Percentiles rank a stretch among this genome's conserved stretches.
Conservation (phyloP, 257 asterid species). For the Eustoma russellianum region DNA sequence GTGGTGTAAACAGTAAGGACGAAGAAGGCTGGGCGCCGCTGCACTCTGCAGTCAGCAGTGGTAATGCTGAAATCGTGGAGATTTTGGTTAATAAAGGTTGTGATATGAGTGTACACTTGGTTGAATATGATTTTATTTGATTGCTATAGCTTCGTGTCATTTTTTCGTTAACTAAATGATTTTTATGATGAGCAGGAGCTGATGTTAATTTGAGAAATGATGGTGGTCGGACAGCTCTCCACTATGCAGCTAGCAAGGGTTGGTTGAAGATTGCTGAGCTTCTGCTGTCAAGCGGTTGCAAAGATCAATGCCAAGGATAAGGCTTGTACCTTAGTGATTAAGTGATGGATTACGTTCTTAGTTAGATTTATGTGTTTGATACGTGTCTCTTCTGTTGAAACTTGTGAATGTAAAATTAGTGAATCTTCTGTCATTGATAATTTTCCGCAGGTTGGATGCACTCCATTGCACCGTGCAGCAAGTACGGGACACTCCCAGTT, state of each 20-base stretch:
- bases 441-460: conserved; percentile 67
- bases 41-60: conserved; percentile 92
- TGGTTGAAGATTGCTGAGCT: conserved; percentile 57
- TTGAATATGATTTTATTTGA: conserved; percentile 1
- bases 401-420: not conserved
- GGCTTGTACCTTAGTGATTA: conserved; percentile 29
- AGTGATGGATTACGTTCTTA: too few relatives aligned
- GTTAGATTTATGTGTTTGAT: not conserved
- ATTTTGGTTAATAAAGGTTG: conserved; percentile 59
- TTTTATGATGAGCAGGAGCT: conserved; percentile 54
- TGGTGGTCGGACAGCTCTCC: conserved; percentile 95
- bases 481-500: conserved; percentile 65
- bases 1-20: conserved; percentile 53
- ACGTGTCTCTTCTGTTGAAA: not conserved
- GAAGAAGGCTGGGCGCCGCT: conserved; percentile 99
- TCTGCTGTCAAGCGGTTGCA: conserved; percentile 67
- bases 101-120: not conserved
- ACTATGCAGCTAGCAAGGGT: conserved; percentile 99
- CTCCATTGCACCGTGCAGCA: conserved; percentile 98
- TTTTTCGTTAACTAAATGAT: not conserved
- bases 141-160: not conserved
- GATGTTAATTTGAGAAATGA: conserved; percentile 58
- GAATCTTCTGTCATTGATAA: conserved; percentile 9
- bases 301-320: conserved; percentile 79
- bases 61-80: conserved; percentile 58